Conservation (phyloP, 2,329 filamentous ascomycete genomes). For the Fusarium floridanum region DNA sequence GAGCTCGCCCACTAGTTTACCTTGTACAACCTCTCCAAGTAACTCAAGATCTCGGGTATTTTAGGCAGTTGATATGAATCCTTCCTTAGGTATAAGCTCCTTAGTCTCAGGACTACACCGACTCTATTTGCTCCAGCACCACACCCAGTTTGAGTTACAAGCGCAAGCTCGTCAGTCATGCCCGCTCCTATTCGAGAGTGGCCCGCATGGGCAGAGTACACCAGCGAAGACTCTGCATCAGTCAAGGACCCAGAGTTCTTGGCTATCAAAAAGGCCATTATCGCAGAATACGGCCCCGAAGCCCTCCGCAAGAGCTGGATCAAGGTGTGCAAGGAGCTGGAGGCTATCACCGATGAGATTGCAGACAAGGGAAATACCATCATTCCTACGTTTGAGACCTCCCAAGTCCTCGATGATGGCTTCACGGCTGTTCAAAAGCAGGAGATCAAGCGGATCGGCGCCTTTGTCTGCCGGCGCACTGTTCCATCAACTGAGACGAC, state of each 20-base stretch:
- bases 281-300: slow-evolving; percentile 52
- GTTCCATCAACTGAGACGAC: slow-evolving; percentile 18
- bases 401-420: slow-evolving; percentile 41
- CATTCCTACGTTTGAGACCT: slow-evolving; percentile 50
- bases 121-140: neutral
- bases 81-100: neutral
- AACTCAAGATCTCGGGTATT: neutral
- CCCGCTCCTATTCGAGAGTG: slow-evolving; percentile 34
- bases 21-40: neutral
- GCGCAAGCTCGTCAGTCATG: slow-evolving; percentile 23
- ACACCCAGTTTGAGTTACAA: neutral
- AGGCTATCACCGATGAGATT: slow-evolving; percentile 53
- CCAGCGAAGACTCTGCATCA: slow-evolving; percentile 16
- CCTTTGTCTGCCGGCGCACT: neutral
- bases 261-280: slow-evolving; percentile 51
- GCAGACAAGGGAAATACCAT: slow-evolving; percentile 47
- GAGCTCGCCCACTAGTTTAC: neutral
- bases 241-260: slow-evolving; percentile 43
- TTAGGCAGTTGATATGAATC: neutral
- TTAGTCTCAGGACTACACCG: neutral
- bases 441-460: neutral
- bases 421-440: neutral
- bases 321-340: slow-evolving; percentile 53
- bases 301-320: slow-evolving; percentile 54
- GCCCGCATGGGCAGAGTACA: slow-evolving; percentile 44